Conservation (phyloP, 805 yeast species). For the Millerozyma miso region DNA sequence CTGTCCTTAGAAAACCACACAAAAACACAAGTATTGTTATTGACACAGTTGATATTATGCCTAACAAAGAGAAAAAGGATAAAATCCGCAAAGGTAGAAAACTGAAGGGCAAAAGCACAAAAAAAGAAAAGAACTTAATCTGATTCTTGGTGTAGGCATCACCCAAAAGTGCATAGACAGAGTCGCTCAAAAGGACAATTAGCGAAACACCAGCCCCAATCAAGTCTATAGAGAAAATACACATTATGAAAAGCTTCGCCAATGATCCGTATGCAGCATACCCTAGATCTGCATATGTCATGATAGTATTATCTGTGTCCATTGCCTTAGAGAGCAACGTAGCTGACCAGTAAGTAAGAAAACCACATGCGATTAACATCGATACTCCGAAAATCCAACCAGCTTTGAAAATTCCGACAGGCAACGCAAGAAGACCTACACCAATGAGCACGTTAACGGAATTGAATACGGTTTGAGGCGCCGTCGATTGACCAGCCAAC, state of each 20-base stretch:
- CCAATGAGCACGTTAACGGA: constrained; percentile 68
- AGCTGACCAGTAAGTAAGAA: constrained; percentile 74
- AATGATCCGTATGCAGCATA: constrained; percentile 77
- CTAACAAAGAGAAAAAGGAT: constrained; percentile 64
- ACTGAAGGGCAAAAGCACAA: constrained; percentile 75
- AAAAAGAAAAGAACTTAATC: constrained; percentile 65
- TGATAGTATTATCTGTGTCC: constrained; percentile 74
- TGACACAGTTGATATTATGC: constrained; percentile 66
- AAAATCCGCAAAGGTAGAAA: constrained; percentile 71
- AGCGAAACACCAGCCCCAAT: constrained; percentile 79
- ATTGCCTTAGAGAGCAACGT: constrained; percentile 66
- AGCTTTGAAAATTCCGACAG: constrained; percentile 59
- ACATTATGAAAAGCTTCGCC: constrained; percentile 70
- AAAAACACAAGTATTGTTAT: constrained; percentile 55
- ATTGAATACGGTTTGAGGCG: constrained; percentile 73
- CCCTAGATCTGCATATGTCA: constrained; percentile 87
- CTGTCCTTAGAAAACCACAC: constrained; percentile 59
- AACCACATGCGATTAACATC: constrained; percentile 56
- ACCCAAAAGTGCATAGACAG: constrained; percentile 60
- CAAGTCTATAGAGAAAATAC: constrained; percentile 71
- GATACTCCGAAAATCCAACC: constrained; percentile 66
- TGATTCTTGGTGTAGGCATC: constrained; percentile 39
- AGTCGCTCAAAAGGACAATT: constrained; percentile 80
- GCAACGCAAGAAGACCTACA: constrained; percentile 62
- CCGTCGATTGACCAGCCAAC: constrained; percentile 76